Base-by-base conservation (phyloP, 2,329 filamentous ascomycete genomes). In the Fusarium temperatum region DNA sequence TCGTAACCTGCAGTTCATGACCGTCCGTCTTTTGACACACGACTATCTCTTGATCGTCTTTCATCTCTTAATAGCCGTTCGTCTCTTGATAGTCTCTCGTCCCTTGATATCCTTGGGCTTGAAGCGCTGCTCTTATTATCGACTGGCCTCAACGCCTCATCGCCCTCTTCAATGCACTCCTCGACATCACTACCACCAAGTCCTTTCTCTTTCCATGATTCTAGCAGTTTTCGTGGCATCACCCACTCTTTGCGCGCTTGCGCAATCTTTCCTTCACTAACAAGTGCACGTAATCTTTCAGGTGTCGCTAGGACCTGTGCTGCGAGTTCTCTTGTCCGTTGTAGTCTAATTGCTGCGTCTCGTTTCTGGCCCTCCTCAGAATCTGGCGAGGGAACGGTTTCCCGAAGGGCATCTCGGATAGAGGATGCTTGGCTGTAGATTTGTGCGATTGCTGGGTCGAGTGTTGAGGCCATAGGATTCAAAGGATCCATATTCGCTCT, bases 401-500 rank as follows among this genome's bases (percentile, higher is more conserved):
- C 78, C 62, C 87, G 85, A 30, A 90, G 80, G 18, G 84, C 83
- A 68, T 88, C 86, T 71, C 86, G 85, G 76, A 91, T 91, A 44
- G 84, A 83, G 6, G 83, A 85, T 12, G 89, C 89, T 77, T 89
- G 86, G 39, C 87, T 87, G 76, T 93, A 94, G 75, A 96, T 94
- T 72, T 93, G 91, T 6, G 89, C 88, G 56, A 96, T 93, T 42
- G 93, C 93, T 6, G 91, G 90, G 73, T 92, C 90, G 38, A 95
- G 86, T 0, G 91, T 94, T 51, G 90, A 91, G 5, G 91, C 92
- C 82, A 93, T 91, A 3, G 93, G 92, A 68, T 92, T 92, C 53
- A 95, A 81, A 8, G 92, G 93, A 77, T 95, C 93, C 93, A 96
- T 95, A 73, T 91, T 94, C 38, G 89, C 88, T 66, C 93, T 88